Percentiles rank a stretch among this genome's conserved stretches.
Conservation (phyloP, 1,284 basidiomycete genomes). For the Porogramme epimiltina region DNA sequence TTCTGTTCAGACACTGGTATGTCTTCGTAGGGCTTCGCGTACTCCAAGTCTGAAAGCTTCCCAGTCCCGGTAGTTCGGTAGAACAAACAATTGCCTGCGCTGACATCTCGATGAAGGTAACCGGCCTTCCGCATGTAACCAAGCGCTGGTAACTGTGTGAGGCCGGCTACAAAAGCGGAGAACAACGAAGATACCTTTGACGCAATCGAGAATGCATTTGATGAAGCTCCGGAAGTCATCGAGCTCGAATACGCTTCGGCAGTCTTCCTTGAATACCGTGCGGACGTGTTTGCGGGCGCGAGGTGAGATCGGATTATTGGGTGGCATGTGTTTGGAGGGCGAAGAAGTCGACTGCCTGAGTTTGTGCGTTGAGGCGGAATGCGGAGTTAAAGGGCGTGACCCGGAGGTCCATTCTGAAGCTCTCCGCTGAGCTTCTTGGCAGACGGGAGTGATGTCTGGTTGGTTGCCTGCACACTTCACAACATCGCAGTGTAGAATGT, state of each 20-base stretch:
- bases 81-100: neutral
- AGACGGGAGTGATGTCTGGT: too few relatives aligned
- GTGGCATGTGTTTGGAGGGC: neutral
- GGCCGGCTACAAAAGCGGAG: neutral
- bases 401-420: too few relatives aligned
- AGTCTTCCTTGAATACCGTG: neutral
- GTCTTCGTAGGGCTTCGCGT: neutral
- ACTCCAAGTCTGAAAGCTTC: neutral
- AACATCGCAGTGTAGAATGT: neutral
- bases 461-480: neutral
- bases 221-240: neutral
- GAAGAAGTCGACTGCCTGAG: too few relatives aligned
- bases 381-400: too few relatives aligned
- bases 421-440: too few relatives aligned
- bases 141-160: neutral
- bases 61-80: neutral
- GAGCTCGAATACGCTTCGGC: neutral
- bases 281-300: neutral
- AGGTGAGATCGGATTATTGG: too few relatives aligned
- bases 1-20: neutral
- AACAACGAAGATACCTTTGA: neutral
- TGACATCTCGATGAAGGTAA: neutral
- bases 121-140: neutral
- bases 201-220: neutral
- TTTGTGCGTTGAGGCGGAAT: too few relatives aligned